These are phyloP conservation scores for Castanea crenata DNA, from an alignment of 306 rosid species.

Conservation along the genomic window DNA sequence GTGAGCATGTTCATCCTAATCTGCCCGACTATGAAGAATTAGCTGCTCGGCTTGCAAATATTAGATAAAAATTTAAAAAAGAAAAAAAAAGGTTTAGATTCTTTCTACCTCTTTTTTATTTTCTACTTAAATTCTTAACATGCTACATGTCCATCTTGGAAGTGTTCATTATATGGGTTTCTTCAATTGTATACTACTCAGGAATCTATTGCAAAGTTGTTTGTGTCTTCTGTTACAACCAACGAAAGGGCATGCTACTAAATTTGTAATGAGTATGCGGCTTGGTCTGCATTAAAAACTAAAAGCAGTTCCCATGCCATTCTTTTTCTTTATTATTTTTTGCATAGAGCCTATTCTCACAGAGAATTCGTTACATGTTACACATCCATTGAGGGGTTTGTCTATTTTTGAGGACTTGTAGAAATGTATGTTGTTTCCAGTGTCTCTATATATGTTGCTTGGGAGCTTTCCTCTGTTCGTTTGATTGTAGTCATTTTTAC, in stretches of 20 bases:
- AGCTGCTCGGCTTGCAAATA: constrained; percentile 50
- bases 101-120: not conserved
- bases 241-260: not conserved
- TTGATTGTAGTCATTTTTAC: too few relatives aligned
- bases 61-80: constrained; percentile 5
- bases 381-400: not conserved
- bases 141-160: not conserved
- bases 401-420: not conserved
- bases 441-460: too few relatives aligned
- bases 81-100: too few relatives aligned
- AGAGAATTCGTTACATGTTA: not conserved
- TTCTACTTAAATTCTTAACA: not conserved
- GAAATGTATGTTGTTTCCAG: too few relatives aligned
- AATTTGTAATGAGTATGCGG: not conserved
- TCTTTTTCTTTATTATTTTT: not conserved
- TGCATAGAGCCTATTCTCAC: not conserved
- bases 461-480: too few relatives aligned
- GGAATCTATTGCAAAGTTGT: not conserved
- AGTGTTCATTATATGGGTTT: not conserved
- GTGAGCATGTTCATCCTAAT: constrained; percentile 51
- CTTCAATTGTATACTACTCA: not conserved
- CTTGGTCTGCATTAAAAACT: not conserved
- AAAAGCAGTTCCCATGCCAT: not conserved
- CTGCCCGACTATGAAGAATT: constrained; percentile 79
- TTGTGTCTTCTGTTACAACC: not conserved